Evolutionary conservation across 164 flowering plant species (phyloP).

Genomic region (Piper betle): DNA sequence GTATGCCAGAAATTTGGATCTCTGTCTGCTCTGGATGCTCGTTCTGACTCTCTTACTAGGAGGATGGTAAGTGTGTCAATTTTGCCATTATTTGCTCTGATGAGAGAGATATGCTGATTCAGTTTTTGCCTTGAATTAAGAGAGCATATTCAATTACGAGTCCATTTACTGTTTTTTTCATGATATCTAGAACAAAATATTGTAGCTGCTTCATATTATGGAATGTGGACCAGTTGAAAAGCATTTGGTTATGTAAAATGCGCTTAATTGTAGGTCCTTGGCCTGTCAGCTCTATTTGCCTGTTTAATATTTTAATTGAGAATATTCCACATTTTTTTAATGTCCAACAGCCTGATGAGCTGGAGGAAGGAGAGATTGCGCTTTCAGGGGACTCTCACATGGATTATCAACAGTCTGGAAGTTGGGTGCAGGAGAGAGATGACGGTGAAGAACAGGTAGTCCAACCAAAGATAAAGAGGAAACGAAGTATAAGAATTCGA

Average conservation of each 20-base stretch:
- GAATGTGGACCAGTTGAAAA: too few species aligned
- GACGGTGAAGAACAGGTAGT: slow-evolving; percentile 94
- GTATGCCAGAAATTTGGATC: slow-evolving; percentile 89
- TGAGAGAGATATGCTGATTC: too few species aligned
- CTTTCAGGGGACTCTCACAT: slow-evolving; percentile 76
- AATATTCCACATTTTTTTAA: background rate
- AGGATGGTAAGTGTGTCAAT: slow-evolving; percentile 34
- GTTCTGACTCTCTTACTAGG: slow-evolving; percentile 66
- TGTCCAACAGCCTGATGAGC: slow-evolving; percentile 63
- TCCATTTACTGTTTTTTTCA: too few species aligned
- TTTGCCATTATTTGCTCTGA: too few species aligned
- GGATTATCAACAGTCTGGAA: slow-evolving; percentile 88
- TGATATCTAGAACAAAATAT: too few species aligned
- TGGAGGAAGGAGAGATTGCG: slow-evolving; percentile 97
- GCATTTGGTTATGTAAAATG: too few species aligned
- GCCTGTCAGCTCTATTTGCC: background rate
- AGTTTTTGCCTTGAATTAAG: too few species aligned
- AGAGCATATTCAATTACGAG: too few species aligned
- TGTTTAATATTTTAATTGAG: too few species aligned
- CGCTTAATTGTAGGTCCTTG: background rate
- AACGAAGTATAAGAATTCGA: slow-evolving; percentile 75
- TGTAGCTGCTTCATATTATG: too few species aligned
- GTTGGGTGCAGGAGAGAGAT: slow-evolving; percentile 91
- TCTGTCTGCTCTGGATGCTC: slow-evolving; percentile 87
- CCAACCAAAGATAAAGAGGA: slow-evolving; percentile 89